Percentiles rank a stretch among this genome's conserved stretches.
These are phyloP conservation scores for Yamadazyma aaseri DNA, from an alignment of 1,139 yeast genomes.

Conservation along the genomic window DNA sequence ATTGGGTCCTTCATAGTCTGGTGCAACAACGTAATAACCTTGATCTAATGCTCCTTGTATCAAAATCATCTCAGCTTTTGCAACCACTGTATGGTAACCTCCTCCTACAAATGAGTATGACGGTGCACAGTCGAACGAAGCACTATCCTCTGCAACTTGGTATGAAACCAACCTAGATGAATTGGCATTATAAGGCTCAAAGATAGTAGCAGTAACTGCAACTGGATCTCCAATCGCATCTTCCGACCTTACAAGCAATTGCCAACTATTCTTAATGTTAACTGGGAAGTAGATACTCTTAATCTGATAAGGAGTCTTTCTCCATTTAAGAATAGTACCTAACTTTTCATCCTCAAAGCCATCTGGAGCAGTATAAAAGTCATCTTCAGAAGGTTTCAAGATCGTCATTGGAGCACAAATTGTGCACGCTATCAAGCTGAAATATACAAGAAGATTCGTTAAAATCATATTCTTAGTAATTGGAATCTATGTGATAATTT, in stretches of 20 bases:
- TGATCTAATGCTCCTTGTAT: conserved; percentile 25
- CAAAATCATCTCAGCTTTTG: conserved; percentile 25
- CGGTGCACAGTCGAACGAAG: conserved; percentile 28
- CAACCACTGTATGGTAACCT: conserved; percentile 17
- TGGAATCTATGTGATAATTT: no score
- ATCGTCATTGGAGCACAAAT: conserved; percentile 8
- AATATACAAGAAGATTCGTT: no score
- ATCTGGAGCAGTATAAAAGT: conserved; percentile 22
- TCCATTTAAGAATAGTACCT: conserved; percentile 22
- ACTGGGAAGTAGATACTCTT: conserved; percentile 18
- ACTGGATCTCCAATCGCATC: conserved; percentile 30
- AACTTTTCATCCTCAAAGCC: conserved; percentile 19
- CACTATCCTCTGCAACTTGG: conserved; percentile 35
- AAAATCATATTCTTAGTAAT: no score
- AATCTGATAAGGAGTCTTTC: conserved; percentile 22
- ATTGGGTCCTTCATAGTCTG: conserved; percentile 35
- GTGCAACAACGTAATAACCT: conserved; percentile 30
- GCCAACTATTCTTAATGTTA: conserved; percentile 29
- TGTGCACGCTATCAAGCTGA: no score
- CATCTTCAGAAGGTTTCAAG: conserved; percentile 17
- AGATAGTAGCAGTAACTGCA: conserved; percentile 31
- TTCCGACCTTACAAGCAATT: conserved; percentile 30
- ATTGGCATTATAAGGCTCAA: conserved; percentile 32
- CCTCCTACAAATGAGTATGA: conserved; percentile 31
- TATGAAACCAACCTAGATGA: conserved; percentile 28